A percentile compares a stretch with the other conserved stretches of the same genome.
Conservation (phyloP, 306 rosid genomes). For the Rubus idaeus region DNA sequence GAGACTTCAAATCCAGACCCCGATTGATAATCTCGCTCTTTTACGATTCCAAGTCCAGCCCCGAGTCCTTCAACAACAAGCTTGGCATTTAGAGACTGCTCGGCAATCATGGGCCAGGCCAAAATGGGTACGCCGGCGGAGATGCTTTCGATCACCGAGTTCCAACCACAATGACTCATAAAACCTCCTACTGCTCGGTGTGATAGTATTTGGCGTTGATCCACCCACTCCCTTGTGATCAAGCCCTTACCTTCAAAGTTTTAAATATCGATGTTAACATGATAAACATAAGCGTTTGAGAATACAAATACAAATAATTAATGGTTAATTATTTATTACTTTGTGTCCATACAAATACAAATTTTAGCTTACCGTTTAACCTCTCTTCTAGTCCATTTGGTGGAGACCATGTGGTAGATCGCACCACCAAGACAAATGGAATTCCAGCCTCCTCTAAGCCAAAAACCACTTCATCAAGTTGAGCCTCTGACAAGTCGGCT, state of each 20-base stretch:
- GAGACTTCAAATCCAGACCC: constrained; percentile 13
- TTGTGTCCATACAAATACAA: not conserved
- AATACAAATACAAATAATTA: not conserved
- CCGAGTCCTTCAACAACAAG: constrained; percentile 29
- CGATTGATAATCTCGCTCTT: not conserved
- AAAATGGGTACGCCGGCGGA: constrained; percentile 32
- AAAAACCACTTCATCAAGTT: constrained; percentile 33
- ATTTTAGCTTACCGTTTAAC: not conserved
- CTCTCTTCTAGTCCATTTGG: constrained; percentile 9
- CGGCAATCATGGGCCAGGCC: constrained; percentile 38
- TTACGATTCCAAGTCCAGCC: constrained; percentile 17
- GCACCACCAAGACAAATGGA: constrained; percentile 30
- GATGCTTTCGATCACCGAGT: constrained; percentile 37
- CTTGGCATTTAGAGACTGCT: constrained; percentile 35
- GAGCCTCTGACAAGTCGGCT: constrained; percentile 21
- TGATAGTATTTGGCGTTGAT: constrained; percentile 25
- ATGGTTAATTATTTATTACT: not conserved
- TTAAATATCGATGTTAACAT: not conserved
- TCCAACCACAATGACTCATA: constrained; percentile 46
- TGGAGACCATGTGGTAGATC: constrained; percentile 27
- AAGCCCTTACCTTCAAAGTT: constrained; percentile 5
- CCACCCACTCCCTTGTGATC: constrained; percentile 29
- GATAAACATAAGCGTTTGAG: not conserved
- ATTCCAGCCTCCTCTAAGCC: constrained; percentile 33
- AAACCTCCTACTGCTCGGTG: constrained; percentile 32